Evolutionary conservation across 371 early-diverging fungal species (phyloP).

Genomic region (Phascolomyces articulosus): DNA sequence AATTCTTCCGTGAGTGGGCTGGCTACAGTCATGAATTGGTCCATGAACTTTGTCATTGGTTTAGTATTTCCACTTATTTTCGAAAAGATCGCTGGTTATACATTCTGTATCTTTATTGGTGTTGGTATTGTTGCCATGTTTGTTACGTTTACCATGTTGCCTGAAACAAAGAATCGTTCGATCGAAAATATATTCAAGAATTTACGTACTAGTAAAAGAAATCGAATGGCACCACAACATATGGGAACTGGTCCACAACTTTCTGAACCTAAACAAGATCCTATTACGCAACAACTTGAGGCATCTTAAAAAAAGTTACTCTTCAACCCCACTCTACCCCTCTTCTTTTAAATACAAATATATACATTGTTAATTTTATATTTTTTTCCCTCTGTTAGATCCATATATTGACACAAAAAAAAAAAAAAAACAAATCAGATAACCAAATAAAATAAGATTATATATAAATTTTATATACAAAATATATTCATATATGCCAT

Average conservation of each 20-base stretch:
- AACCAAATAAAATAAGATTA: no score
- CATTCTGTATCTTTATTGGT: conserved; percentile 60
- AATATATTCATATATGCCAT: no score
- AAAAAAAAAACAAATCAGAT: no score
- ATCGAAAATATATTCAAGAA: conserved; percentile 55
- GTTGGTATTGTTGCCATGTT: conserved; percentile 22
- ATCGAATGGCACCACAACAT: neutral
- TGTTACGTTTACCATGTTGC: conserved; percentile 29
- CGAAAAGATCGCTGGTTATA: conserved; percentile 49
- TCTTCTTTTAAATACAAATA: no score
- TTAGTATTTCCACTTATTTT: conserved; percentile 44
- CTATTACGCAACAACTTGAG: neutral
- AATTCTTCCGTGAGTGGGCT: conserved; percentile 45
- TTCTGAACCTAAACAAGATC: neutral
- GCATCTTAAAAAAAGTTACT: neutral
- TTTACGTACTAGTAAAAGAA: neutral
- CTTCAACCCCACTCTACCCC: neutral
- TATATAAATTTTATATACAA: no score
- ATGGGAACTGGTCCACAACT: neutral
- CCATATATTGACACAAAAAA: no score
- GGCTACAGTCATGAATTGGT: conserved; percentile 52
- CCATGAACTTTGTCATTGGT: conserved; percentile 29
- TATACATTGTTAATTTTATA: neutral
- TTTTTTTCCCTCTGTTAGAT: no score
- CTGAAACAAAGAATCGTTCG: conserved; percentile 75